Evolutionary conservation across 2,329 filamentous ascomycete species (phyloP).

Genomic region (Cyphellophora europaea): DNA sequence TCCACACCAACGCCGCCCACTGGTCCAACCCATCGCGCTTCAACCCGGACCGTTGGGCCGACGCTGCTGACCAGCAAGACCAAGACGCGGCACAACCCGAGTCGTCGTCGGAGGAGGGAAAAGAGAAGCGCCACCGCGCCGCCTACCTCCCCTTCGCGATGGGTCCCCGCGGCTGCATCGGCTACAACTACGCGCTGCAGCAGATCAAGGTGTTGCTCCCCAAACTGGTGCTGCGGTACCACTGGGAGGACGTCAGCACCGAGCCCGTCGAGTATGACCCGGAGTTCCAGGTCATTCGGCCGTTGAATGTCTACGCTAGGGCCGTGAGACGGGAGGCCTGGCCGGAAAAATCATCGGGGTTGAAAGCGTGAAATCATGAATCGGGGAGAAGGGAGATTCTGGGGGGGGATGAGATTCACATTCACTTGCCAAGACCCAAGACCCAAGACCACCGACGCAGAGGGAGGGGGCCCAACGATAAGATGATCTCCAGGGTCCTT

Average conservation of each 20-base stretch:
- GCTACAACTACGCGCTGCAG: slow-evolving; percentile 55
- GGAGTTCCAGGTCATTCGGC: slow-evolving; percentile 49
- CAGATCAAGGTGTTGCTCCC: slow-evolving; percentile 49
- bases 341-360: slow-evolving; percentile 22
- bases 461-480: too few species aligned
- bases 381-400: too few species aligned
- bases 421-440: too few species aligned
- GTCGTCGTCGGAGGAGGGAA: slow-evolving; percentile 43
- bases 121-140: slow-evolving; percentile 40
- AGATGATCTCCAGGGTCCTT: too few species aligned
- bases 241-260: slow-evolving; percentile 43
- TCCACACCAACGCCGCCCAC: slow-evolving; percentile 42
- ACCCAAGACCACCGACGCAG: too few species aligned
- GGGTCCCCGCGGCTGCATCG: slow-evolving; percentile 51
- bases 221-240: slow-evolving; percentile 51
- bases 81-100: too few species aligned
- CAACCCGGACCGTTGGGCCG: slow-evolving; percentile 52
- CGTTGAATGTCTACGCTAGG: slow-evolving; percentile 45
- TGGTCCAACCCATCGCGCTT: slow-evolving; percentile 53
- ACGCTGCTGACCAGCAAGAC: too few species aligned
- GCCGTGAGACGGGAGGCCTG: slow-evolving; percentile 42
- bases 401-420: too few species aligned
- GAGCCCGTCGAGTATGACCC: slow-evolving; percentile 49
- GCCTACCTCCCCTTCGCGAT: slow-evolving; percentile 51
- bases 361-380: not conserved